Base-by-base conservation (phyloP, 495 filamentous ascomycete species). In the Penicillium paradoxum region DNA sequence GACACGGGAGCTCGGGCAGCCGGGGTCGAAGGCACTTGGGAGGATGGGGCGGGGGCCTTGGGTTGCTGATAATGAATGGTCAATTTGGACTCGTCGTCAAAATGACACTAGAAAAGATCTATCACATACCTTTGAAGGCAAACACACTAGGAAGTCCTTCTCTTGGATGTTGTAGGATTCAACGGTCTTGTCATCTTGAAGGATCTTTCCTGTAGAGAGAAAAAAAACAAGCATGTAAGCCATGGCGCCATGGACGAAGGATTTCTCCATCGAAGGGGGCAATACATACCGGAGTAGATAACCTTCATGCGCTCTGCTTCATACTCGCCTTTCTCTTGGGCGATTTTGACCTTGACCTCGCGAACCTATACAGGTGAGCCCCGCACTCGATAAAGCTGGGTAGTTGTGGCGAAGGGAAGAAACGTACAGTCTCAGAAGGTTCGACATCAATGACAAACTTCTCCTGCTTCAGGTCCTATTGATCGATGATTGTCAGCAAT, bases 91-190 rank as follows among this genome's bases (percentile, higher is more conserved):
- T 5, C 4, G 7, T 40, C 45, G 44, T 10, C 17, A 24, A 42
- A 9, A 13, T 36, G 17, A 29, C 17, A 14, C 13, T 21, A 30
- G 15, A 32, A 4, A 25, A 37, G 14, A 29, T 0, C 22, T 13
- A 9, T 45, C 17, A 9, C 30, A 56, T 80, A 96, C 92, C 88
- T 97, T 97, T 53, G 85, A 86, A 39, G 93, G 83, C 82, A 98
- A 93, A 71, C 93, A 98, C 38, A 98, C 95, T 60, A 98, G 86
- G 68, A 96, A 97, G 21, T 93, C 93, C 80, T 97, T 98, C 80
- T 97, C 93, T 73, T 98, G 92, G 53, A 98, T 96, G 73, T 87
- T 95, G 76, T 96, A 97, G 5, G 87, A 88, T 67, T 91, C 90
- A 58, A 97, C 86, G 14, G 92, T 92, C 62, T 96, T 92, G 54